Evolutionary conservation across 1,284 basidiomycete species (phyloP), one percentile per base, ranked within the genome.

Genomic region (Ceratobasidium sp.): DNA sequence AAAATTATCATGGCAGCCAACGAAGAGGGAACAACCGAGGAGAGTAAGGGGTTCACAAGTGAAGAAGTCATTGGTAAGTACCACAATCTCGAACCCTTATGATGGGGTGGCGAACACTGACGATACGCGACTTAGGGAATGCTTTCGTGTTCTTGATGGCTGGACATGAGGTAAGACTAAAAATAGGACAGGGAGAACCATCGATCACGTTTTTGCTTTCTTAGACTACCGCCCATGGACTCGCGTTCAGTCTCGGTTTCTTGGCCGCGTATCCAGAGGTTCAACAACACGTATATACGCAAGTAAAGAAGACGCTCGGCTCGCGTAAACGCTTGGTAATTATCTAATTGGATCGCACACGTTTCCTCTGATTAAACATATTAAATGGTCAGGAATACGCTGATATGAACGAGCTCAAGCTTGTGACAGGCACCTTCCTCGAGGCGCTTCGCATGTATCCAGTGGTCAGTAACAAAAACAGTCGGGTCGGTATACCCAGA

Each of bases 371-470:
- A 20, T 18, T 55, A 50, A 46, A 35, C 1, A 52, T 12, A 46
- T n/a, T 3, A 20, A 4, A 46, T 18, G 8, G 35, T 41, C n/a
- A 79, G 78, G 57, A 69, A 60, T 79, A 77, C 69, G 48, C 62
- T 3, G 78, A 79, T 52, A 67, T 79, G 20, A 55, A 35, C 27
- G 54, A 50, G 10, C 60, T 79, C 20, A 77, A 65, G 44, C 75
- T 70, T 23, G 75, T 77, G 46, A 57, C 52, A 55, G 73, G 59
- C 12, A 38, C 35, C 7, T 55, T 79, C 30, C 73, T 54, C 10
- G 78, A 79, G 50, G 41, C 78, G 7, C 59, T 79, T 20, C 78
- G 78, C 46, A 57, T 79, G 62, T 79, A 67, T 41, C 75, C 78
- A 14, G 12, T 64, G 16, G 78, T 79, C 16, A 65, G 78, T 67